Conservation (phyloP, 2,329 filamentous ascomycete genomes). For the Lecanosticta acicola region DNA sequence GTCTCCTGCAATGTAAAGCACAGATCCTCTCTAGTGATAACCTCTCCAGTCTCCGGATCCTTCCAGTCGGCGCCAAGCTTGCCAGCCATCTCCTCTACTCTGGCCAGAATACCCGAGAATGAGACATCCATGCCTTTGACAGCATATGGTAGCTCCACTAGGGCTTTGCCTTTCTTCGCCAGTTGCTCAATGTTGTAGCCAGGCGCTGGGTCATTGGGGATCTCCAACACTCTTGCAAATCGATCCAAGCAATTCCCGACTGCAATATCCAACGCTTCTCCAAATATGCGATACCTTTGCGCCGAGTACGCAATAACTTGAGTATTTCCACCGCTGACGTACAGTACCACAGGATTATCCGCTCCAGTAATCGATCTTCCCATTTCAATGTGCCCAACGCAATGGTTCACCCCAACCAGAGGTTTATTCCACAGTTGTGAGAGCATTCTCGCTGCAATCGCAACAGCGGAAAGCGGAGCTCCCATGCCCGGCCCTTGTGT, state of each 20-base stretch:
- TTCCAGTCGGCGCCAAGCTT: constrained; percentile 49
- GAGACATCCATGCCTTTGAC: constrained; percentile 99
- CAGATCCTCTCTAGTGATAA: constrained; percentile 73
- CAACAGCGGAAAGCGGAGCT: constrained; percentile 79
- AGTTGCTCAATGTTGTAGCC: constrained; percentile 98
- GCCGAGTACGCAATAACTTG: constrained; percentile 97
- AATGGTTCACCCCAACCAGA: constrained; percentile 96
- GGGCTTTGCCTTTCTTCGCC: constrained; percentile 63
- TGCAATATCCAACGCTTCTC: constrained; percentile 93
- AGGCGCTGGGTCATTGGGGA: constrained; percentile 92
- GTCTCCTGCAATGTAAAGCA: constrained; percentile 96
- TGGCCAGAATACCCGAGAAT: constrained; percentile 85
- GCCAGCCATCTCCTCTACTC: constrained; percentile 71
- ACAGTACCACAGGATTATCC: constrained; percentile 85
- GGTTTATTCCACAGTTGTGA: constrained; percentile 78
- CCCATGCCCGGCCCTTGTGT: constrained; percentile 97
- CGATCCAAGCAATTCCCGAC: constrained; percentile 96
- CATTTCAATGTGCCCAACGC: constrained; percentile 99
- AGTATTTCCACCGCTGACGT: constrained; percentile 93
- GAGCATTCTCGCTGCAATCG: constrained; percentile 76
- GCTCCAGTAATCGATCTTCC: constrained; percentile 87
- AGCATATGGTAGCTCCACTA: constrained; percentile 87
- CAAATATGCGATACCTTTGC: constrained; percentile 93
- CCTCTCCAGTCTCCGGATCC: constrained; percentile 47
- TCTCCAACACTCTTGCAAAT: constrained; percentile 83